A percentile compares a stretch with the other conserved stretches of the same genome.
These are phyloP conservation scores for Trametes versicolor DNA, from an alignment of 1,284 basidiomycete genomes.

Conservation along the genomic window DNA sequence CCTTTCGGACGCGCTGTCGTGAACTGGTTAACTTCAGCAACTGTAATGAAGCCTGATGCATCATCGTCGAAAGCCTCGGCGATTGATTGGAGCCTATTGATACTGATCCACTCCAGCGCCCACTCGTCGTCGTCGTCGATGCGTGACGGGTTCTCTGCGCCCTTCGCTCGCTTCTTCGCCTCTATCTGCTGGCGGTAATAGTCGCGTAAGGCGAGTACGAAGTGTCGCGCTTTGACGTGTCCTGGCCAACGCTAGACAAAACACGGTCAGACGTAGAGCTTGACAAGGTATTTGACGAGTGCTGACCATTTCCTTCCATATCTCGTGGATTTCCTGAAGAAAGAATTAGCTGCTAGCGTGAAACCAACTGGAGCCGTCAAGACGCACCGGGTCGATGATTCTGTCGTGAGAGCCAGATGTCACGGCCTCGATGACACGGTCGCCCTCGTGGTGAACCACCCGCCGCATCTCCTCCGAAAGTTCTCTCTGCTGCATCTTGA, in stretches of 20 bases:
- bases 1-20: slow-evolving; percentile 36
- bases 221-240: slow-evolving; percentile 47
- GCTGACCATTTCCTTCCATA: slow-evolving; percentile 45
- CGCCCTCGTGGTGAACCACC: slow-evolving; percentile 36
- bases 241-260: slow-evolving; percentile 45
- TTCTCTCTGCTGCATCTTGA: slow-evolving; percentile 41
- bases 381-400: slow-evolving; percentile 39
- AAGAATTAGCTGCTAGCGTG: background rate
- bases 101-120: slow-evolving; percentile 54
- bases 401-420: slow-evolving; percentile 41
- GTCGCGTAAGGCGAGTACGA: slow-evolving; percentile 49
- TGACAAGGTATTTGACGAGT: background rate
- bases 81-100: slow-evolving; percentile 52
- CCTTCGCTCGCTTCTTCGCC: slow-evolving; percentile 12
- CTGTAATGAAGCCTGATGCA: slow-evolving; percentile 55
- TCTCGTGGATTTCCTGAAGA: slow-evolving; percentile 29
- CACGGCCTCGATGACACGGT: slow-evolving; percentile 40
- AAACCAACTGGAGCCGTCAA: background rate
- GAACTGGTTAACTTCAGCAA: slow-evolving; percentile 57
- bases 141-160: slow-evolving; percentile 35
- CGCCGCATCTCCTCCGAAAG: slow-evolving; percentile 36
- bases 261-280: background rate
- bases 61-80: slow-evolving; percentile 60
- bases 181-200: slow-evolving; percentile 43
- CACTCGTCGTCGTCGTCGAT: slow-evolving; percentile 50